Percentiles rank a stretch among this genome's conserved stretches.
Conservation (phyloP, 2,329 filamentous ascomycete species). For the Teratosphaeria zuluensis region DNA sequence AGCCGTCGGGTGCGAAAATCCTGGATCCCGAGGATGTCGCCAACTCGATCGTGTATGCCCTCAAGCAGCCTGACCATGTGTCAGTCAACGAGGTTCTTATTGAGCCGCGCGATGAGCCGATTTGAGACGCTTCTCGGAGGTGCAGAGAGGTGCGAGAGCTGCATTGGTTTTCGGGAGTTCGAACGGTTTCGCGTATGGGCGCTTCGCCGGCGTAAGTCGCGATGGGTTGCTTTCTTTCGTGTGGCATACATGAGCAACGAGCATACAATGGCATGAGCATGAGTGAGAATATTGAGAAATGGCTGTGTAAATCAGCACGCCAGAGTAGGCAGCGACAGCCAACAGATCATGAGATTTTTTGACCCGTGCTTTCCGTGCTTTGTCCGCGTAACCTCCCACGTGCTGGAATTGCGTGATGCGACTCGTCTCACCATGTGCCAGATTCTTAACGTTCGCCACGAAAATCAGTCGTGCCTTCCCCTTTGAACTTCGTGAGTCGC, state of each 20-base stretch:
- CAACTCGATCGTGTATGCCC: constrained; percentile 60
- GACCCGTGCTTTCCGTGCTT: background rate
- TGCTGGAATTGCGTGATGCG: background rate
- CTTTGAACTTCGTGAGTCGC: background rate
- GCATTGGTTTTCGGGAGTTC: background rate
- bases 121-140: constrained; percentile 30
- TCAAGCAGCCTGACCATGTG: constrained; percentile 65
- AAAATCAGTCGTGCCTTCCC: background rate
- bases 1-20: constrained; percentile 65
- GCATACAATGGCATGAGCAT: background rate
- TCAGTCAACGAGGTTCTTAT: constrained; percentile 73
- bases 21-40: constrained; percentile 66
- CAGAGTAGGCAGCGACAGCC: background rate
- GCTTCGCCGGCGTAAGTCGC: background rate
- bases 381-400: background rate
- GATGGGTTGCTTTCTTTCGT: background rate
- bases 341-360: background rate
- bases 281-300: background rate
- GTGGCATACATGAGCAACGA: background rate
- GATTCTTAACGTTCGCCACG: no score
- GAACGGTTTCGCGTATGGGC: background rate
- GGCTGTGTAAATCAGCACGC: background rate
- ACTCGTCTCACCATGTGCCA: background rate
- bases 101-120: constrained; percentile 67
- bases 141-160: background rate